phyloP scores from a whole-genome alignment of 345 rosid species.

The Noccaea caerulescens region DNA sequence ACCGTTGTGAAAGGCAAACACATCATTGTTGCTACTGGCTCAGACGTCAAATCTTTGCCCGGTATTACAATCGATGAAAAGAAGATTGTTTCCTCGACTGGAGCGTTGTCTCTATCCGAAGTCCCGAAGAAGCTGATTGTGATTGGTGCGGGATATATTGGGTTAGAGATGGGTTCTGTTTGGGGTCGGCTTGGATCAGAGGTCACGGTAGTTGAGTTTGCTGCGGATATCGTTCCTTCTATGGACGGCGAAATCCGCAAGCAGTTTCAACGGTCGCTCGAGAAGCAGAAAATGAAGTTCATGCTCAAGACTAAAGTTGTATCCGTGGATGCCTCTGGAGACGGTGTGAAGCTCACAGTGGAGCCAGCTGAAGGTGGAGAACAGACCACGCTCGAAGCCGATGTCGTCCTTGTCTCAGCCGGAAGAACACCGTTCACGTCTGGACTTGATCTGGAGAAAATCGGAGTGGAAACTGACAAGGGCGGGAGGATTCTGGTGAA shows the following conservation, averaged over 20 bases:
- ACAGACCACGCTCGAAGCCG: constrained; percentile 73
- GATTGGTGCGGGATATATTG: constrained; percentile 89
- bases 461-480: constrained; percentile 80
- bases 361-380: constrained; percentile 93
- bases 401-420: constrained; percentile 91
- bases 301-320: constrained; percentile 93
- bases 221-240: constrained; percentile 73
- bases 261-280: constrained; percentile 80
- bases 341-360: constrained; percentile 68
- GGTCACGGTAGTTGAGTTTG: constrained; percentile 91
- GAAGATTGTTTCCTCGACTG: constrained; percentile 87
- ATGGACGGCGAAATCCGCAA: constrained; percentile 92
- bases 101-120: constrained; percentile 68
- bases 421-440: constrained; percentile 91
- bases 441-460: constrained; percentile 85
- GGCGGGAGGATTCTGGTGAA: constrained; percentile 75
- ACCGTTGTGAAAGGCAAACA: constrained; percentile 78
- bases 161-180: constrained; percentile 95
- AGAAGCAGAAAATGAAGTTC: constrained; percentile 93
- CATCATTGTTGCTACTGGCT: constrained; percentile 83
- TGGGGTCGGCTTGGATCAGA: constrained; percentile 88
- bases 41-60: constrained; percentile 82
- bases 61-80: constrained; percentile 84
- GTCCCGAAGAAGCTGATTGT: constrained; percentile 84
- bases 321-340: constrained; percentile 67